A percentile compares a stretch with the other conserved stretches of the same genome.
phyloP scores from a whole-genome alignment of 495 filamentous ascomycete species.

The Penicillium subrubescens region DNA sequence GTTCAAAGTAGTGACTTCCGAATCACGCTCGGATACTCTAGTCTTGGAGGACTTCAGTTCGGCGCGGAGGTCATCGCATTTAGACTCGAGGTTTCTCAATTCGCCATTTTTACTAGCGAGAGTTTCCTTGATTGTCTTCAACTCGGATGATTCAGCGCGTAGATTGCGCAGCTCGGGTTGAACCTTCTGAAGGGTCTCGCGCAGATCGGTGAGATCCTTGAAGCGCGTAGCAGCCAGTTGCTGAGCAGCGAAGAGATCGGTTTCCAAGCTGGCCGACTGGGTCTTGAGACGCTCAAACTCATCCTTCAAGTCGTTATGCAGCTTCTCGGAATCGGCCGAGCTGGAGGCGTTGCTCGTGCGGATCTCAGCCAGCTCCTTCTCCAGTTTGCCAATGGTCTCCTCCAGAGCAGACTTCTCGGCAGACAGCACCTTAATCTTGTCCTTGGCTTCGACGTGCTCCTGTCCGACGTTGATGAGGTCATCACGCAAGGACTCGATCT shows the following conservation, averaged over 20 bases:
- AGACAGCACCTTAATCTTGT: slow-evolving; percentile 68
- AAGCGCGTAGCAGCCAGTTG: slow-evolving; percentile 83
- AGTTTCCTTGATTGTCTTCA: slow-evolving; percentile 72
- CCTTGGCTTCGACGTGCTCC: slow-evolving; percentile 81
- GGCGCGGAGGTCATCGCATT: slow-evolving; percentile 75
- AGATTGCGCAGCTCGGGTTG: slow-evolving; percentile 82
- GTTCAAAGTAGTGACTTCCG: slow-evolving; percentile 73
- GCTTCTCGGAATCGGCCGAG: slow-evolving; percentile 54
- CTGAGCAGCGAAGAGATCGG: slow-evolving; percentile 82
- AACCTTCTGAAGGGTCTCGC: slow-evolving; percentile 75
- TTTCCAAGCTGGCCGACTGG: slow-evolving; percentile 69
- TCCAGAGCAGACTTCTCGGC: slow-evolving; percentile 62
- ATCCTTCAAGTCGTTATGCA: slow-evolving; percentile 59
- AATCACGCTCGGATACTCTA: slow-evolving; percentile 68
- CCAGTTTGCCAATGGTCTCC: slow-evolving; percentile 64
- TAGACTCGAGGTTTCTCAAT: slow-evolving; percentile 71
- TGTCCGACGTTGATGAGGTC: slow-evolving; percentile 73
- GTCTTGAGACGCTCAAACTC: slow-evolving; percentile 77
- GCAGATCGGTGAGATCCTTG: slow-evolving; percentile 80
- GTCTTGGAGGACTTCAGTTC: slow-evolving; percentile 72
- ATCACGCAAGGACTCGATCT: slow-evolving; percentile 82
- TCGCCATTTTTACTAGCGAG: slow-evolving; percentile 68
- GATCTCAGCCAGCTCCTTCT: slow-evolving; percentile 63
- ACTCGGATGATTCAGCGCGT: slow-evolving; percentile 69
- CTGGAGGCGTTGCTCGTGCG: slow-evolving; percentile 53